phyloP scores from a whole-genome alignment of 2,329 filamentous ascomycete genomes.

The Amesomyces nigricolor region DNA sequence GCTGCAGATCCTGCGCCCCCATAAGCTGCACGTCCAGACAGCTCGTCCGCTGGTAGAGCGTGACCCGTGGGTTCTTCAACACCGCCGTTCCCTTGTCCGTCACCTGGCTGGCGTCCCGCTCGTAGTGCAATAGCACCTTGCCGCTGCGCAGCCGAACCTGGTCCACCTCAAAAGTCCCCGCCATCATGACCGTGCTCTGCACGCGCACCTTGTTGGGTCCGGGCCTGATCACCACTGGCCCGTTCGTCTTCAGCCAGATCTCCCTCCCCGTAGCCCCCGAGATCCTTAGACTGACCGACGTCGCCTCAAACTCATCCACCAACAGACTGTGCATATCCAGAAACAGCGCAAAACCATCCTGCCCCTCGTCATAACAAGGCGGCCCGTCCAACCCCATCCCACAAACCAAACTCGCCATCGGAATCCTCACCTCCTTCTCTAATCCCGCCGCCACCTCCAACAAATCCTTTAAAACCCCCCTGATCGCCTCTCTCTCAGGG shows the following conservation, averaged over 20 bases:
- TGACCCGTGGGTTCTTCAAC: slow-evolving; percentile 55
- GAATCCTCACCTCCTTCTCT: slow-evolving; percentile 57
- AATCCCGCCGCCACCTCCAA: slow-evolving; percentile 41
- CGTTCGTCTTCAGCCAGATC: slow-evolving; percentile 32
- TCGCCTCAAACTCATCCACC: slow-evolving; percentile 61
- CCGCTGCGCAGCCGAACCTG: slow-evolving; percentile 59
- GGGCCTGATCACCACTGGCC: slow-evolving; percentile 44
- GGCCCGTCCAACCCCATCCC: slow-evolving; percentile 61
- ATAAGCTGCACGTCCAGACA: slow-evolving; percentile 64
- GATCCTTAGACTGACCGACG: slow-evolving; percentile 60
- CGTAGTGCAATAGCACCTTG: slow-evolving; percentile 61
- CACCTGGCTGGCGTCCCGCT: slow-evolving; percentile 50
- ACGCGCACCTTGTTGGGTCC: slow-evolving; percentile 46
- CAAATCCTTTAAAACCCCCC: slow-evolving; percentile 44
- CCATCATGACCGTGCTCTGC: slow-evolving; percentile 50
- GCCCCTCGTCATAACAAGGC: slow-evolving; percentile 62
- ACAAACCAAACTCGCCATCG: slow-evolving; percentile 68
- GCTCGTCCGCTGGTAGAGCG: slow-evolving; percentile 65
- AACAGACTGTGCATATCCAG: slow-evolving; percentile 67
- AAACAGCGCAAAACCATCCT: slow-evolving; percentile 68
- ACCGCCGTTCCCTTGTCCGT: slow-evolving; percentile 44
- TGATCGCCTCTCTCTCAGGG: slow-evolving; percentile 37
- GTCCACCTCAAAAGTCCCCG: slow-evolving; percentile 71
- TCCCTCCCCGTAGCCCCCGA: slow-evolving; percentile 56
- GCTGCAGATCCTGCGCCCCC: slow-evolving; percentile 65